Percentiles rank a stretch among this genome's conserved stretches.
phyloP scores from a whole-genome alignment of 2,329 filamentous ascomycete genomes.

The Microsporum audouinii region DNA sequence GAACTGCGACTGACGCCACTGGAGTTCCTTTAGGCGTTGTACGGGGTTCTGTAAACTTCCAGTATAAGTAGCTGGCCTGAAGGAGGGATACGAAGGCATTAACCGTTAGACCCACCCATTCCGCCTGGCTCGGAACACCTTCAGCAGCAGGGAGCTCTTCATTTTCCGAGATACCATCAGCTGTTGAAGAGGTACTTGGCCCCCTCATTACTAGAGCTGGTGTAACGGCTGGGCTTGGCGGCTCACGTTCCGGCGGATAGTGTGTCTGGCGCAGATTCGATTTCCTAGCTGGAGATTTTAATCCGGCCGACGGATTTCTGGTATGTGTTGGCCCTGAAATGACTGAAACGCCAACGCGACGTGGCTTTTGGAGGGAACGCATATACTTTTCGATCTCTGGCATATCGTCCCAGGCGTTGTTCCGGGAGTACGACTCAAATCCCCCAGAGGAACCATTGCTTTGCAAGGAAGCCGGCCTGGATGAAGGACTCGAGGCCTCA shows the following conservation, averaged over 20 bases:
- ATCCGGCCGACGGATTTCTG: constrained; percentile 14
- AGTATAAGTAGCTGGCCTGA: constrained; percentile 35
- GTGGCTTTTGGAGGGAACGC: constrained; percentile 57
- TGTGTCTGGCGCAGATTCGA: constrained; percentile 64
- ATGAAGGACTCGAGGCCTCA: background rate
- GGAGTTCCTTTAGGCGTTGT: constrained; percentile 58
- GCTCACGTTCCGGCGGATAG: constrained; percentile 70
- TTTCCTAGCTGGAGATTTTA: constrained; percentile 29
- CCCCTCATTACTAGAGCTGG: constrained; percentile 62
- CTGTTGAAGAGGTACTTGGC: constrained; percentile 55
- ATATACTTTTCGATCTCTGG: constrained; percentile 83
- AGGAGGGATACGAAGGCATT: constrained; percentile 36
- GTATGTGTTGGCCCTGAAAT: constrained; percentile 14
- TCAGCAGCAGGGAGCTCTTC: constrained; percentile 55
- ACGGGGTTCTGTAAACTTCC: constrained; percentile 53
- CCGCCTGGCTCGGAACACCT: constrained; percentile 74
- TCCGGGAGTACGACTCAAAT: constrained; percentile 29
- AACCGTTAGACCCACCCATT: constrained; percentile 74
- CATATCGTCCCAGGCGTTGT: constrained; percentile 88
- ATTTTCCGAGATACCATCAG: constrained; percentile 29
- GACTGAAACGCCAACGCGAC: constrained; percentile 37
- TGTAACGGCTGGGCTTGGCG: constrained; percentile 81
- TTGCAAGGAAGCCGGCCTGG: background rate
- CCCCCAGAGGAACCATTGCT: background rate
- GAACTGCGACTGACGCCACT: constrained; percentile 52